Base-by-base conservation (phyloP, 2,329 filamentous ascomycete species). In the Cladophialophora psammophila region DNA sequence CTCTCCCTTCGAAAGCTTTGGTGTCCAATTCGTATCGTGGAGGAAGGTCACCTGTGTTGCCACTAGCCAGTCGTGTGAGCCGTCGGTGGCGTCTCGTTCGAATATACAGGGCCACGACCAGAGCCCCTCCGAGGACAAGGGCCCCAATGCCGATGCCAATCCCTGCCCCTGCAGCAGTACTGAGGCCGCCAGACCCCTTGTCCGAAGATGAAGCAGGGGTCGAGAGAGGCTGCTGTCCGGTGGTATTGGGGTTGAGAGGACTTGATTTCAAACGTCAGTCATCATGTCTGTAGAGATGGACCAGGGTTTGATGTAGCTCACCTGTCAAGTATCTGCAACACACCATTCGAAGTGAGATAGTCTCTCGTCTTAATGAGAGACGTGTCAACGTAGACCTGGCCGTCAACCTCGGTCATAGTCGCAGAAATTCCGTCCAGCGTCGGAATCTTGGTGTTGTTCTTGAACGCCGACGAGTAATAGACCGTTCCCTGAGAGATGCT, bases 401-500 rank as follows among this genome's bases (percentile, higher is more conserved):
- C 81, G 57, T 80, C 76, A 55, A 79, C 71, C 5, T 83, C 75
- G 3, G 76, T 78, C 55, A 87, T 78, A 13, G 77, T 82, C 40
- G 87, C 77, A 10, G 77, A 82, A 5, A 87, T 67, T 53, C 79
- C 78, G 12, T 82, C 81, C 4, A 83, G 74, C 3, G 80, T 80
- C 12, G 72, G 73, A 42, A 78, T 9, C 26, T 75, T 53, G 15
- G 71, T 79, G 38, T 80, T 80, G 69, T 83, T 80, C 31, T 71
- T 71, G 18, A 86, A 78, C 4, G 72, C 69, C 5, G 79, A 75
- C 57, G 82, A 85, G 78, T 90, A 90, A 62, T 79, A 79, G 1
- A 88, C 81, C 8, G 80, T 81, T 54, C 83, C 83, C 54, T 81
- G 80, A 53, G 91, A 78, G 60, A 91, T 82, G 75, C 92, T 90